Base-by-base conservation (phyloP, 106 monocot genomes). In the Agapanthus africanus region DNA sequence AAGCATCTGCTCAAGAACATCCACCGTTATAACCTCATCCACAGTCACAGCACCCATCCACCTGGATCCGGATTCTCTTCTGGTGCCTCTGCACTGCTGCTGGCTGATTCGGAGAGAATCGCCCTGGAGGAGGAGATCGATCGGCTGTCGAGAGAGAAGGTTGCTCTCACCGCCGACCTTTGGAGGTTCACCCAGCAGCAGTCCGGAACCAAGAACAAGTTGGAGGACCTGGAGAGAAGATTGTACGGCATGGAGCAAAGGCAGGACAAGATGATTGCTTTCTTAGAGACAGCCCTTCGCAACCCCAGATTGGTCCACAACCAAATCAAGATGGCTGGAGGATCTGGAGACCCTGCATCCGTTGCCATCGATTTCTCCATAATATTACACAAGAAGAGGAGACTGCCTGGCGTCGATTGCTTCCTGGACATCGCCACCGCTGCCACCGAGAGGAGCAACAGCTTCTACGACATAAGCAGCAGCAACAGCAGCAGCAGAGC, bases 1-100 rank as follows among this genome's bases (percentile, higher is more conserved):
- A 91, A 88, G 70, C 86, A 91, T 37, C 81, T 86, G 23, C 74
- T 97, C 23, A 88, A 87, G 78, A 97, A 88, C 76, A 97, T 97
- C 71, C 86, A 97, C 72, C 66, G 95, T 3, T 66, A 88, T 14
- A 97, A 97, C 47, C 95, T 91, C 21, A 81, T 97, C 72, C 91
- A 91, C 70, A 93, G 93, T 83, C 93, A 93, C 74, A 97, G 91
- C 74, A 78, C 73, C 9, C 71, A 79, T 16, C 79, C 77, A 4
- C 79, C 91, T 14, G 63, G 64, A 4, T 40, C 70, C 0, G 33
- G 73, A 22, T 44, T 18, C 14, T 38, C 4, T 56, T 9, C 9
- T 5, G 11, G 9, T 11, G 56, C 6, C 15, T 57, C 61, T 0
- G 26, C 66, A 0, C n/a, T n/a, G n/a, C 13, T 15, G 10, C 63